These are phyloP conservation scores for Canna indica DNA, from an alignment of 176 grass and related monocot genomes.

Conservation along the genomic window DNA sequence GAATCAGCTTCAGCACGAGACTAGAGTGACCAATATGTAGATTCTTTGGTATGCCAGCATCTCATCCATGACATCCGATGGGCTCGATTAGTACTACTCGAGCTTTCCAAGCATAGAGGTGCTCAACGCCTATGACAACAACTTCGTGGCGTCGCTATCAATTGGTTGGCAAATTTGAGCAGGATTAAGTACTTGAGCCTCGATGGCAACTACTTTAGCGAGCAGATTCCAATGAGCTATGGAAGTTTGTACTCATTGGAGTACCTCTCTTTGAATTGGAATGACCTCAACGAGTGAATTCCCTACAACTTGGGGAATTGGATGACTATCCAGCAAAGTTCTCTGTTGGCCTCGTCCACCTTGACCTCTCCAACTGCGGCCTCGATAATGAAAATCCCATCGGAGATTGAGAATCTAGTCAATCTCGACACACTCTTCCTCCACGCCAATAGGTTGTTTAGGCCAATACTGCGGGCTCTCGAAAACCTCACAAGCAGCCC, in stretches of 20 bases:
- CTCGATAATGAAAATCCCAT: constrained; percentile 43
- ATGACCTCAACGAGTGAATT: constrained; percentile 56
- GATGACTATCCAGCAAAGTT: constrained; percentile 38
- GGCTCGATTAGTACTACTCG: constrained; percentile 54
- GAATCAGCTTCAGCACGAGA: constrained; percentile 46
- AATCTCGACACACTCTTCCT: constrained; percentile 73
- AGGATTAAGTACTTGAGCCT: constrained; percentile 69
- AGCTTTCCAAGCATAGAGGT: constrained; percentile 55
- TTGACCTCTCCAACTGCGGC: constrained; percentile 70
- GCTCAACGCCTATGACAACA: constrained; percentile 96
- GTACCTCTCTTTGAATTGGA: constrained; percentile 94
- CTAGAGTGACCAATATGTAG: constrained; percentile 26
- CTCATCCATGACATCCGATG: constrained; percentile 51
- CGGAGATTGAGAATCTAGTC: constrained; percentile 41
- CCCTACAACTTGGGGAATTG: constrained; percentile 61
- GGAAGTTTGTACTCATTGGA: constrained; percentile 46
- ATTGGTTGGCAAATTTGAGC: constrained; percentile 26
- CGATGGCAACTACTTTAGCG: constrained; percentile 84
- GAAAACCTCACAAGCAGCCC: constrained; percentile 47
- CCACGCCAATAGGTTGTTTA: constrained; percentile 66
- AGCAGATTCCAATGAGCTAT: constrained; percentile 45
- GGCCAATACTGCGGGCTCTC: constrained; percentile 46
- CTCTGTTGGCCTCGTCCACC: constrained; percentile 24
- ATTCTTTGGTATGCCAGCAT: constrained; percentile 49
- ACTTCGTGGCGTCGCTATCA: constrained; percentile 59